Percentiles rank a stretch among this genome's conserved stretches.
phyloP scores from a whole-genome alignment of 2,329 filamentous ascomycete genomes.

The Leptosphaerulina australis region DNA sequence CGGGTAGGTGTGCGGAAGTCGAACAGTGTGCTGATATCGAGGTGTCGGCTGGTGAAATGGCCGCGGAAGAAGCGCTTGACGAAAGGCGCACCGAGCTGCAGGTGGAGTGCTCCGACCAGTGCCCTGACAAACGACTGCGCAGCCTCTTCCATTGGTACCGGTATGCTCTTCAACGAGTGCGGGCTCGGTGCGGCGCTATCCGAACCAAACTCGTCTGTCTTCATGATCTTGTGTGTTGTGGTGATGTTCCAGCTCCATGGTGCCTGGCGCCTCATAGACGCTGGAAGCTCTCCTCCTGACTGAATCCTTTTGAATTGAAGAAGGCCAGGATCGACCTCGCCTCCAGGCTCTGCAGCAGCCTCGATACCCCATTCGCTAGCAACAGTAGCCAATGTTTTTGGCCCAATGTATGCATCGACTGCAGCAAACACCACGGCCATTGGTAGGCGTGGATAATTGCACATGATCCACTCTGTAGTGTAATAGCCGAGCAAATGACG shows the following conservation, averaged over 20 bases:
- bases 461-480: constrained; percentile 83
- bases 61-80: constrained; percentile 81
- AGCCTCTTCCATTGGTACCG: constrained; percentile 61
- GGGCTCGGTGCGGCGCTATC: constrained; percentile 41
- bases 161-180: constrained; percentile 30
- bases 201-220: constrained; percentile 86
- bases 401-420: constrained; percentile 82
- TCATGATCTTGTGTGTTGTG: constrained; percentile 73
- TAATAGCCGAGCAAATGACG: constrained; percentile 86
- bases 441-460: constrained; percentile 88
- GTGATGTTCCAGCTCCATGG: constrained; percentile 48
- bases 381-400: constrained; percentile 73
- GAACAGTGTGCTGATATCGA: constrained; percentile 80
- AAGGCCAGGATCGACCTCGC: constrained; percentile 88
- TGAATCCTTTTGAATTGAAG: constrained; percentile 72
- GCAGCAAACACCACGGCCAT: constrained; percentile 86
- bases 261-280: constrained; percentile 28
- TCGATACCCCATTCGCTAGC: constrained; percentile 92
- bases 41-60: constrained; percentile 80
- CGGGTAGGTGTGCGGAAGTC: constrained; percentile 81
- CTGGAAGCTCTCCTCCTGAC: constrained; percentile 36
- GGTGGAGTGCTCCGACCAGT: constrained; percentile 81
- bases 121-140: constrained; percentile 81
- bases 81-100: constrained; percentile 79
- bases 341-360: constrained; percentile 80